Evolutionary conservation across 257 asterid genomes (phyloP), one percentile per base, ranked within the genome.

Genomic region (Solanum chilense): DNA sequence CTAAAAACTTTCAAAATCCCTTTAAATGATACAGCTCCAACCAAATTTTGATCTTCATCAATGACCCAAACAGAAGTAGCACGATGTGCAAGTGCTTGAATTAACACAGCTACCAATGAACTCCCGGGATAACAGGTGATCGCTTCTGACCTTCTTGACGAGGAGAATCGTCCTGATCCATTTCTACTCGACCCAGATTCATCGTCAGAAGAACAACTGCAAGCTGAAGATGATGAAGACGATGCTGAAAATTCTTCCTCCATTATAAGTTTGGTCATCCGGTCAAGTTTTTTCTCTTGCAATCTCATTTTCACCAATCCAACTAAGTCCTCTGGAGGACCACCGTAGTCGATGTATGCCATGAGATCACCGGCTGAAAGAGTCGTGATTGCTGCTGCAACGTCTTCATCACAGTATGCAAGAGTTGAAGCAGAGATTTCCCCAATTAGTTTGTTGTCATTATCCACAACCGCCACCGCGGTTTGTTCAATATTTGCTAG

Each of bases 21-120:
- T 42, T 93, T 93, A 87, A 93, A 93, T 1, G 96, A 94, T 23
- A 96, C 97, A 14, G 78, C 88, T 77, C 99, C 99, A 29, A 94
- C 93, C 86, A 95, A 83, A 35, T 92, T 91, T 37, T 90, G 91
- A 85, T 94, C 97, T 8, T 92, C 93, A 49, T 92, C 93, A 74
- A 94, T 96, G 82, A 96, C 98, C 99, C 99, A 96, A 13, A 94
- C 88, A 10, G 93, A 93, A 75, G 91, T 93, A 9, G 89, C 96
- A 1, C 98, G 95, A 76, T 93, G 95, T 2, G 99, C 91, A 10
- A 96, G 95, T 1, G 96, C 96, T 91, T 96, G 97, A 71, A 96
- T 89, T 95, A 96, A 89, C 89, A 94, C 96, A 1, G 98, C 99
- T 86, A 90, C 93, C 87, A 96, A 89, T 29, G 98, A 95, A 88